A percentile compares a stretch with the other conserved stretches of the same genome.
phyloP scores from a whole-genome alignment of 768 basidiomycete genomes.

The Rhizopogon vulgaris region DNA sequence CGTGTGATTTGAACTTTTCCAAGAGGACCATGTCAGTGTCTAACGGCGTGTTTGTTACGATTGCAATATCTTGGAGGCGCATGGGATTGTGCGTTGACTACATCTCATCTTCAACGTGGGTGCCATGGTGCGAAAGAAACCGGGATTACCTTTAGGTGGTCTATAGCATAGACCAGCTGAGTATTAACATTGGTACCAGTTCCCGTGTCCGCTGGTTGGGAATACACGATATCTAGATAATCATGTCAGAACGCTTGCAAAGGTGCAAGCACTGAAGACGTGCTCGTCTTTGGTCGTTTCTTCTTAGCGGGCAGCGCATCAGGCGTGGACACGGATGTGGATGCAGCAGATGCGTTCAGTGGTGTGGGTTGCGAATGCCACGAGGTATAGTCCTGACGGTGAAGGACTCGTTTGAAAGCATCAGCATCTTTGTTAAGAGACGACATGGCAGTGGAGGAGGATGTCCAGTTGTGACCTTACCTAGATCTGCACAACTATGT shows the following conservation, averaged over 20 bases:
- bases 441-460: conserved; percentile 44
- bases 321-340: conserved; percentile 17
- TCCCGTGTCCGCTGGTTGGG: conserved; percentile 84
- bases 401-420: conserved; percentile 59
- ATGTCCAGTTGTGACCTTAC: not conserved
- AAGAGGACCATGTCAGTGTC: conserved; percentile 65
- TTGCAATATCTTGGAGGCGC: conserved; percentile 82
- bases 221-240: conserved; percentile 65
- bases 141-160: conserved; percentile 63
- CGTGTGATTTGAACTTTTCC: conserved; percentile 79
- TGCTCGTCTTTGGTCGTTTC: conserved; percentile 59
- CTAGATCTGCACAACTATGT: not conserved
- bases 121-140: conserved; percentile 4
- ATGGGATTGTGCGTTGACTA: conserved; percentile 72
- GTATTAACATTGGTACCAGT: conserved; percentile 80
- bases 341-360: conserved; percentile 22
- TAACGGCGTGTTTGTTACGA: conserved; percentile 72
- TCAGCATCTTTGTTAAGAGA: conserved; percentile 65
- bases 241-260: conserved; percentile 3
- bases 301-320: conserved; percentile 29
- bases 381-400: conserved; percentile 63
- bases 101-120: conserved; percentile 5
- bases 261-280: conserved; percentile 16
- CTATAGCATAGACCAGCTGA: conserved; percentile 79
- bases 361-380: conserved; percentile 67